Base-by-base conservation (phyloP, 2,329 filamentous ascomycete species). In the Verticillium dahliae region DNA sequence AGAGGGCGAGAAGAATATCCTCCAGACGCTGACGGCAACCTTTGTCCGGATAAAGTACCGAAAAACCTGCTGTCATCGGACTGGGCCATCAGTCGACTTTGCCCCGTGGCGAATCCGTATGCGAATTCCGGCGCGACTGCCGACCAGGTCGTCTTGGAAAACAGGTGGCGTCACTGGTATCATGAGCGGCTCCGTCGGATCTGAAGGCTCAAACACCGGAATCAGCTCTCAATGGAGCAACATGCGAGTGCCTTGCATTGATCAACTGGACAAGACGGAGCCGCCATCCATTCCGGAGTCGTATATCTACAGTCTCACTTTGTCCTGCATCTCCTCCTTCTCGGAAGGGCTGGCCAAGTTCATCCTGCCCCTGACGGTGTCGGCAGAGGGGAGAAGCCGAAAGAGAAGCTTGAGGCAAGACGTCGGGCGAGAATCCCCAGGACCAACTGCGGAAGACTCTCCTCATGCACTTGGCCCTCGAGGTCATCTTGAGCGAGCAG, bases 341-440 rank as follows among this genome's bases (percentile, higher is more conserved):
- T 96, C 94, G 0, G 95, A 99, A 70, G 92, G 91, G 2, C 80
- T 99, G 18, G 95, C 94, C 35, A 97, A 94, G 72, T 96, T 97
- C 67, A 90, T 98, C 56, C 81, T 99, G 14, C 95, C 95, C 0
- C 78, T 99, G 41, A 97, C 95, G 0, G 91, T 97, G 1, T 89
- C 92, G 5, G 80, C 79, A n/a, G 91, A 96, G 22, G 74, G 75
- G 66, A 75, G 86, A 72, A 76, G 76, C 70, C 75, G 86, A 69
- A 83, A 81, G 70, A 81, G 73, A 67, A 75, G 67, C 54, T 69
- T 76, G 35, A 79, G 81, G 69, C 73, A 75, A 15, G 80, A 83
- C 27, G 66, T 65, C 13, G 76, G 74, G 0, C 75, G 77, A 10
- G 77, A 80, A 35, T 82, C 81, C 0, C 77, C 78, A 0, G 75